Conservation (phyloP, 2,329 filamentous ascomycete genomes). For the Cladobotryum mycophilum region DNA sequence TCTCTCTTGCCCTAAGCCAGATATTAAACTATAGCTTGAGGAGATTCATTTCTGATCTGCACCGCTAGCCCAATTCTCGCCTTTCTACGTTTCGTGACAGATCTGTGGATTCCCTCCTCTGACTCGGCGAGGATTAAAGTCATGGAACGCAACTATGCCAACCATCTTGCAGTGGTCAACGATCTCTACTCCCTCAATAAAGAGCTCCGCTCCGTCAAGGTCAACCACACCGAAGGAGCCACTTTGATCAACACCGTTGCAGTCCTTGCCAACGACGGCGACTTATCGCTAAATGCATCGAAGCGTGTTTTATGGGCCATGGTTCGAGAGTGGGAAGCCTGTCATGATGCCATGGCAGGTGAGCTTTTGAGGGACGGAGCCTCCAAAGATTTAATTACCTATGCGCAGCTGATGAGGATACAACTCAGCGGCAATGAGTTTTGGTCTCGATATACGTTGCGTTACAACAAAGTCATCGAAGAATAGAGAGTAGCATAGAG, state of each 20-base stretch:
- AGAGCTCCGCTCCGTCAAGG: background rate
- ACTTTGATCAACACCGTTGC: background rate
- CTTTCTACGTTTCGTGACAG: background rate
- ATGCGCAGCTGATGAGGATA: too few relatives aligned
- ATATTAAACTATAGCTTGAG: background rate
- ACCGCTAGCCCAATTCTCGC: background rate
- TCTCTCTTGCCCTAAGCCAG: background rate
- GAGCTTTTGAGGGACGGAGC: too few relatives aligned
- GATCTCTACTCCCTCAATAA: background rate
- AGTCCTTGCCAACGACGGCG: background rate
- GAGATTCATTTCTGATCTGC: background rate
- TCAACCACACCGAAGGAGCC: background rate
- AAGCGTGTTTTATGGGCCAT: background rate
- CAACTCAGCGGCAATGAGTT: too few relatives aligned
- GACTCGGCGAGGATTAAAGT: background rate
- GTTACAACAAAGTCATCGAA: too few relatives aligned
- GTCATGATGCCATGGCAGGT: background rate
- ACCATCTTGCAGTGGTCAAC: background rate
- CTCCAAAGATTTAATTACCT: too few relatives aligned
- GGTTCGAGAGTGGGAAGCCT: background rate
- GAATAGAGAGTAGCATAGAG: too few relatives aligned
- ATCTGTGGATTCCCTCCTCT: background rate
- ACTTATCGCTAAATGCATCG: background rate
- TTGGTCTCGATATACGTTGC: too few relatives aligned
- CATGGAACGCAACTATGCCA: background rate